Base-by-base conservation (phyloP, 2,329 filamentous ascomycete genomes). In the Epichloe amarillans region DNA sequence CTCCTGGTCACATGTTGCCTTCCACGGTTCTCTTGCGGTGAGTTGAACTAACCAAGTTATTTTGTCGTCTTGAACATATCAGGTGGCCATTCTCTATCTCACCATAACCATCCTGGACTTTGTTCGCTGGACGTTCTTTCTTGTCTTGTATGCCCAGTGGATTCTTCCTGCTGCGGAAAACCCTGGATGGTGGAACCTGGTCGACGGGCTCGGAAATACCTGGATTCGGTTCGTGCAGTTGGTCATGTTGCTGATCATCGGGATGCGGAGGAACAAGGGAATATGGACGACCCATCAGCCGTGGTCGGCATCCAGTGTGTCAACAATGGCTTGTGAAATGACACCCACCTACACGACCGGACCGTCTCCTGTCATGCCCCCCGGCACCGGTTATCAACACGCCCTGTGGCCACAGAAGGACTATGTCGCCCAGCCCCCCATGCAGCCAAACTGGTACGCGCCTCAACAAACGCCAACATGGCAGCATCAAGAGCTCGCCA, bases 191-290 rank as follows among this genome's bases (percentile, higher is more conserved):
- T 53, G 52, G 52, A 49, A 39, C 40, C 36, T 53, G 15, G 23
- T 53, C 19, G 52, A 53, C 26, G 52, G 41, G 12, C 17, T 53
- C 5, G 52, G 52, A 8, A 53, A 53, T 19, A 53, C 52, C 17
- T 53, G 52, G 52, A 41, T 53, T 39, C 52, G 52, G 15, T 48
- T 51, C 21, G 3, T 35, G 15, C 49, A 53, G 46, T 30, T 53
- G 5, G 23, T 36, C 14, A 12, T 53, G 37, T 35, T 53, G 21
- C 40, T 53, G 12, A 33, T 53, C 5, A 49, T 53, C 26, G 52
- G 52, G 30, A 53, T 53, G 37, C 42, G 52, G 35, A 45, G 42
- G 40, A 51, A 26, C 30, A 51, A 53, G 23, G 52, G 52, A 17
- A 47, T 53, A 19, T 53, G 52, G 52, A 53, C 52, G 35, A 53